Percentiles rank a stretch among this genome's conserved stretches.
phyloP scores from a whole-genome alignment of 495 filamentous ascomycete species.

The Platismatia glauca region DNA sequence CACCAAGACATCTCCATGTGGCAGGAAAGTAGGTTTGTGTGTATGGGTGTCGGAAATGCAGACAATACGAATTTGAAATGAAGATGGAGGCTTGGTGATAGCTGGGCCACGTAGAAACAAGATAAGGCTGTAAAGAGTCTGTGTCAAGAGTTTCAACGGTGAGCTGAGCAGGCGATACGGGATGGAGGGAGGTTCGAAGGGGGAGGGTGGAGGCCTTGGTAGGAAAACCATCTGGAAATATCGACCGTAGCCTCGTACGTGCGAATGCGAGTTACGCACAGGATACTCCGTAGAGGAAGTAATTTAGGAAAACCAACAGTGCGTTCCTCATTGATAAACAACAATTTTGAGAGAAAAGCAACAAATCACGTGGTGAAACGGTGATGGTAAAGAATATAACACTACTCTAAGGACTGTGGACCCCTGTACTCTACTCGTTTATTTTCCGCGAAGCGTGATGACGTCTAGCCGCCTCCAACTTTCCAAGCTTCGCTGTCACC shows the following conservation, averaged over 20 bases:
- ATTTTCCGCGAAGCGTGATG: background rate
- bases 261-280: too few relatives aligned
- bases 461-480: background rate
- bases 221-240: constrained; percentile 3
- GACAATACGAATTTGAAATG: constrained; percentile 60
- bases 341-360: too few relatives aligned
- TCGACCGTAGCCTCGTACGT: background rate
- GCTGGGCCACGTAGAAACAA: constrained; percentile 55
- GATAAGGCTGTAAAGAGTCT: constrained; percentile 51
- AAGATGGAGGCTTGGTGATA: constrained; percentile 41
- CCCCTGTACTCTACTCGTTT: too few relatives aligned
- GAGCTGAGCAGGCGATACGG: constrained; percentile 41
- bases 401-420: too few relatives aligned
- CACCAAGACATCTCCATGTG: constrained; percentile 75
- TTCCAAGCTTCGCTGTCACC: background rate
- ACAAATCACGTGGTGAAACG: too few relatives aligned
- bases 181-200: constrained; percentile 41
- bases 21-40: constrained; percentile 52
- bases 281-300: too few relatives aligned
- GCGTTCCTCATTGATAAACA: too few relatives aligned
- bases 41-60: constrained; percentile 89
- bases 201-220: constrained; percentile 26
- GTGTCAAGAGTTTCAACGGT: constrained; percentile 40
- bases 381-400: too few relatives aligned
- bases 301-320: too few relatives aligned